phyloP scores from a whole-genome alignment of 768 basidiomycete genomes.

The Mycena galericulata region DNA sequence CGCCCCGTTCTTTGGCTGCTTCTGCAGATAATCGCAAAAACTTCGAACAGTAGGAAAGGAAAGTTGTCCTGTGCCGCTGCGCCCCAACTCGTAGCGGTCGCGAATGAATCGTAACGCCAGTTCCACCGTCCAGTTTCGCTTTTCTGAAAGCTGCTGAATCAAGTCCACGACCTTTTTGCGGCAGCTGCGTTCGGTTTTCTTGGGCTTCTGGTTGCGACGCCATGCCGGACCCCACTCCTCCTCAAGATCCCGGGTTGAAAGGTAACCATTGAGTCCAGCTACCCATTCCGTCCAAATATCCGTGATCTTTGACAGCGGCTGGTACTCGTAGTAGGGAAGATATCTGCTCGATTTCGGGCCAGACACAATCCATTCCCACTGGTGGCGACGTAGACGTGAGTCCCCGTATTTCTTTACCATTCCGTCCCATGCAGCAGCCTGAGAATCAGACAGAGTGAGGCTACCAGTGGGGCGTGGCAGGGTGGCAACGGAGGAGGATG shows the following conservation, averaged over 20 bases:
- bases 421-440: background rate
- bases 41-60: background rate
- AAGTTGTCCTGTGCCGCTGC: background rate
- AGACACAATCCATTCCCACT: conserved; percentile 1
- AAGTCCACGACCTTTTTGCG: background rate
- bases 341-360: background rate
- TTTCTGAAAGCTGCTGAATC: background rate
- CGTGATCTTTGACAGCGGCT: background rate
- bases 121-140: background rate
- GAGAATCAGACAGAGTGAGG: background rate
- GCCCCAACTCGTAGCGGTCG: background rate
- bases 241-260: background rate
- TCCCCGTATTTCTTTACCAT: background rate
- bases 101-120: background rate
- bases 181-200: background rate
- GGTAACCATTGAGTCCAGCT: background rate
- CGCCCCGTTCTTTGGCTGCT: background rate
- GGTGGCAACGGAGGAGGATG: too few species aligned
- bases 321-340: background rate
- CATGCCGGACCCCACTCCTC: background rate
- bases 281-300: background rate
- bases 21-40: background rate
- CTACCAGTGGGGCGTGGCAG: background rate
- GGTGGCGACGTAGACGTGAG: background rate
- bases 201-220: background rate